phyloP scores from a whole-genome alignment of 2,329 filamentous ascomycete species.

The Lasiodiplodia sp. region DNA sequence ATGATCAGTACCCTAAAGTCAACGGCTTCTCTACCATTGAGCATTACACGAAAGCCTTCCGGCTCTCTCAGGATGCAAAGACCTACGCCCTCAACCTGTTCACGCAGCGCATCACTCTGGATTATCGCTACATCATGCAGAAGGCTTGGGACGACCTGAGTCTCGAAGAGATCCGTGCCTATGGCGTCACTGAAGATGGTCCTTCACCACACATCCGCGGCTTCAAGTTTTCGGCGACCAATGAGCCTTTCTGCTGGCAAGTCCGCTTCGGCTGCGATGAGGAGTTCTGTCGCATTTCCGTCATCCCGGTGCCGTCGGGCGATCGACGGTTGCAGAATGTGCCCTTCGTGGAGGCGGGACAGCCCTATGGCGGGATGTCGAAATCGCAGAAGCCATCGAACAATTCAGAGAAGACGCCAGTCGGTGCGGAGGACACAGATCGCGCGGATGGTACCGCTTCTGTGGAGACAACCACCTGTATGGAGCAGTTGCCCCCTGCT shows the following conservation, averaged over 20 bases:
- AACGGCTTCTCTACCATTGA: neutral
- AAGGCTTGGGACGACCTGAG: slow-evolving; percentile 8
- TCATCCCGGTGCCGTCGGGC: neutral
- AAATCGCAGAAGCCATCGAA: neutral
- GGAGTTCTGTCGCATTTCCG: slow-evolving; percentile 11
- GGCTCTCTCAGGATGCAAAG: neutral
- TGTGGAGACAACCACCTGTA: neutral
- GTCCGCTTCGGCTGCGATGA: slow-evolving; percentile 16
- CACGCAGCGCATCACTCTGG: neutral
- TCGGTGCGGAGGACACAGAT: neutral
- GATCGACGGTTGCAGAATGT: neutral
- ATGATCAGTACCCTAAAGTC: neutral
- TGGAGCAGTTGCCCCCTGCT: neutral
- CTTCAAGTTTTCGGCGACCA: neutral
- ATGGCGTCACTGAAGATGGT: neutral
- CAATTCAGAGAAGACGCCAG: neutral
- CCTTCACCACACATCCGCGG: neutral
- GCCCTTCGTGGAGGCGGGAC: neutral
- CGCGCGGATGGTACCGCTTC: neutral
- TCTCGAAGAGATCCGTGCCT: neutral
- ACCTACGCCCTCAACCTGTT: neutral
- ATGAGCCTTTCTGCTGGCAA: neutral
- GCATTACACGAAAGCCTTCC: neutral
- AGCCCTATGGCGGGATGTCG: neutral
- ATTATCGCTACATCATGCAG: slow-evolving; percentile 14